Percentiles rank a stretch among this genome's conserved stretches.
These are phyloP conservation scores for Cephalotrichum gorgonifer DNA, from an alignment of 2,329 filamentous ascomycete species.

Conservation along the genomic window DNA sequence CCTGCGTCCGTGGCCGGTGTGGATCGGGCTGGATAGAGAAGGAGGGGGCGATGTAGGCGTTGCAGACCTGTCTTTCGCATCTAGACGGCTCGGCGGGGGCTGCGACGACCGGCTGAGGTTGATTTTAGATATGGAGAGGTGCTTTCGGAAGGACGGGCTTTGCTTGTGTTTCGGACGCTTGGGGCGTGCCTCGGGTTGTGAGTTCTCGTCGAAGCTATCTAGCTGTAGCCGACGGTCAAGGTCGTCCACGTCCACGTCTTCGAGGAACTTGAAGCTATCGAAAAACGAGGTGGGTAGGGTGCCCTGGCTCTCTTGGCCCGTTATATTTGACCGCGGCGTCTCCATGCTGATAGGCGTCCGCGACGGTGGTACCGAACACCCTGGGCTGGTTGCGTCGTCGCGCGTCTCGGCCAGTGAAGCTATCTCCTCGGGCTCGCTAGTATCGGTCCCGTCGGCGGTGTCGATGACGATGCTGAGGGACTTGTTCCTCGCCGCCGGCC, in stretches of 20 bases:
- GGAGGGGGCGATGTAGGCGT: slow-evolving; percentile 13
- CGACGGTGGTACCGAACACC: slow-evolving; percentile 13
- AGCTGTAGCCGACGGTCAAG: slow-evolving; percentile 57
- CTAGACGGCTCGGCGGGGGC: slow-evolving; percentile 36
- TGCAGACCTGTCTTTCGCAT: slow-evolving; percentile 27
- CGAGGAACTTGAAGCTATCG: slow-evolving; percentile 63
- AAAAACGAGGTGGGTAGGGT: slow-evolving; percentile 43
- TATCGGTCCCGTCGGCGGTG: background rate
- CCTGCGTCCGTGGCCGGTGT: slow-evolving; percentile 29
- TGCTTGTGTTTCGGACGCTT: background rate
- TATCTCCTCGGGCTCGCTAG: background rate
- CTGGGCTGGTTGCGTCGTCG: slow-evolving; percentile 15
- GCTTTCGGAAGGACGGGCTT: slow-evolving; percentile 59
- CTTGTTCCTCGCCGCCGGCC: background rate
- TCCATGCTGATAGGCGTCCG: slow-evolving; percentile 16
- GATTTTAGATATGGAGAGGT: slow-evolving; percentile 60
- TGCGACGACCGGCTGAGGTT: slow-evolving; percentile 46
- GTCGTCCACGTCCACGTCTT: slow-evolving; percentile 55
- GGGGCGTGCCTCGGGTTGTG: slow-evolving; percentile 16
- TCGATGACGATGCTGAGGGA: slow-evolving; percentile 25
- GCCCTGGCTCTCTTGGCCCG: background rate
- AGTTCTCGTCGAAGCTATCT: slow-evolving; percentile 50
- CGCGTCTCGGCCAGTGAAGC: background rate
- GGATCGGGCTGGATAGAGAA: slow-evolving; percentile 14
- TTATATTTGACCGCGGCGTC: background rate